A percentile compares a stretch with the other conserved stretches of the same genome.
Conservation (phyloP, 495 filamentous ascomycete genomes). For the Penicillium simplicissimum region DNA sequence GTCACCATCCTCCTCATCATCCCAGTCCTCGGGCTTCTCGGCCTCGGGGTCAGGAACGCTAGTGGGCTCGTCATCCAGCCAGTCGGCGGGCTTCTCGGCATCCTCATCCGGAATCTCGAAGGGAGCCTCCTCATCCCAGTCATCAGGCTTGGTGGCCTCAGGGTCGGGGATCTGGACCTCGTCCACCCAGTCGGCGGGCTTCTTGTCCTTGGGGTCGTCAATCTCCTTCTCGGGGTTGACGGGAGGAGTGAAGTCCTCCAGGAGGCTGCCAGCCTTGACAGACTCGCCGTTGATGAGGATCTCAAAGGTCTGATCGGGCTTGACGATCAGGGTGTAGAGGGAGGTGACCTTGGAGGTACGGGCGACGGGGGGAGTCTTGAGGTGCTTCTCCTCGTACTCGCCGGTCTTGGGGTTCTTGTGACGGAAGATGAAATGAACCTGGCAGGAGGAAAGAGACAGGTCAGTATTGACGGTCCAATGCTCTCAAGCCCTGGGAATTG, state of each 20-base stretch:
- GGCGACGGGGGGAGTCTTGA: constrained; percentile 78
- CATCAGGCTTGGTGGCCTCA: constrained; percentile 91
- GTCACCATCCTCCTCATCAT: constrained; percentile 99
- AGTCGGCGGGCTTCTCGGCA: constrained; percentile 89
- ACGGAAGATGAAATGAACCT: constrained; percentile 99
- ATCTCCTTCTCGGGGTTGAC: constrained; percentile 98
- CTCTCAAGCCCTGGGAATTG: neutral
- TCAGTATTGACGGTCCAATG: constrained; percentile 4
- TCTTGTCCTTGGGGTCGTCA: constrained; percentile 91
- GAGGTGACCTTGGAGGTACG: constrained; percentile 87
- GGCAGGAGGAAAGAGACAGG: neutral
- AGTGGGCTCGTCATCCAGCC: constrained; percentile 88
- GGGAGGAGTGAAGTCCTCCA: constrained; percentile 89
- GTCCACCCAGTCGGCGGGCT: constrained; percentile 96
- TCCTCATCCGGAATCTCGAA: constrained; percentile 94
- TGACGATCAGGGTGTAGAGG: constrained; percentile 94
- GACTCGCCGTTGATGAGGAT: constrained; percentile 86
- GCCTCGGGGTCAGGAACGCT: constrained; percentile 93
- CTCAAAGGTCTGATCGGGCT: constrained; percentile 91
- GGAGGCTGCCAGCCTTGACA: constrained; percentile 83
- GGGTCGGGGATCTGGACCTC: constrained; percentile 88
- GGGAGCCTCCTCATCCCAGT: constrained; percentile 99
- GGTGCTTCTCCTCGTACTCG: constrained; percentile 99
- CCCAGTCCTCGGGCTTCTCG: constrained; percentile 99
- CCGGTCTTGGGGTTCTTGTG: constrained; percentile 99